Evolutionary conservation across 306 rosid genomes (phyloP), one percentile per base, ranked within the genome.

Genomic region (Styphnolobium japonicum): DNA sequence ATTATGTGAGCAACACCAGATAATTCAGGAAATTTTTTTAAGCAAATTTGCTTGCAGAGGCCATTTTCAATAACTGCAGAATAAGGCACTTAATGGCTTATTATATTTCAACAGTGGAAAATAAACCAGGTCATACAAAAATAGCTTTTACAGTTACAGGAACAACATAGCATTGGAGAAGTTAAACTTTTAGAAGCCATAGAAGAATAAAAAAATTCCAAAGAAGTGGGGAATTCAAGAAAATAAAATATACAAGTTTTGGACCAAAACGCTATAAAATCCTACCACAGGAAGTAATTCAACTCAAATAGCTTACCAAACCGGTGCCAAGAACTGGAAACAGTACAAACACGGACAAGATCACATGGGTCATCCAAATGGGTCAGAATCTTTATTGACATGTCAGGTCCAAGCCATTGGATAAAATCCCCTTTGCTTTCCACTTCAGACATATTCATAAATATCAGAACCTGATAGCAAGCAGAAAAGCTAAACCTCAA

Each of bases 351-450:
- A 25, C 87, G 85, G 31, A 80, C 82, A 80, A 91, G 80, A 74
- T 91, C 97, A 86, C 88, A 67, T 60, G 92, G 90, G 65, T 86
- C 90, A 77, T 89, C 93, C 88, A 91, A 82, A 66, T 29, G 61
- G 74, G 80, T 29, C 62, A 91, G 84, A 81, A 91, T 82, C 77
- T 81, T 75, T 9, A 67, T 56, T 49, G 89, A 86, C 80, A 90
- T 53, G 76, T 90, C 94, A 75, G 45, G 81, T 58, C 73, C 92
- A 37, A 90, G 86, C 87, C 78, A 77, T 6, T 82, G 77, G 51
- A 88, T 75, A 29, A 88, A 86, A 70, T 88, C 90, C 66, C 55
- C 4, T 4, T 65, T 51, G 75, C 43, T 70, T 64, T 70, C 63
- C 82, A 79, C 56, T 65, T 77, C 80, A 45, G 81, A 83, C 89